Percentiles rank a stretch among this genome's conserved stretches.
Conservation (phyloP, 2,329 filamentous ascomycete genomes). For the Cadophora sp. region DNA sequence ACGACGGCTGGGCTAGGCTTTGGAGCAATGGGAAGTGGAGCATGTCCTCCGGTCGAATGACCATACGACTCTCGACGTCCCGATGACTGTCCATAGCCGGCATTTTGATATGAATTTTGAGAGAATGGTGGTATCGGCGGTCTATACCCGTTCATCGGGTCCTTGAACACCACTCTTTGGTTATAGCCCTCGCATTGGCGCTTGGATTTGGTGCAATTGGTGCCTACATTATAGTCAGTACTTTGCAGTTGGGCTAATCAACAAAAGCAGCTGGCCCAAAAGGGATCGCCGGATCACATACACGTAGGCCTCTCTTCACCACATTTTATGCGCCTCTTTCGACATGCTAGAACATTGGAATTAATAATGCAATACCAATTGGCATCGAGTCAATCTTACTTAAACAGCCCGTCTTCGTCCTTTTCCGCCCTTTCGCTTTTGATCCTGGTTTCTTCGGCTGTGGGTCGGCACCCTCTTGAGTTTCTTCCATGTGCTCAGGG, state of each 20-base stretch:
- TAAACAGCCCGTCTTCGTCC: constrained; percentile 82
- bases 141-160: constrained; percentile 66
- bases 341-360: constrained; percentile 71
- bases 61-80: constrained; percentile 21
- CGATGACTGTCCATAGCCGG: constrained; percentile 29
- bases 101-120: constrained; percentile 23
- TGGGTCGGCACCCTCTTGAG: constrained; percentile 23
- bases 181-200: constrained; percentile 84
- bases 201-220: constrained; percentile 87
- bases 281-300: not conserved
- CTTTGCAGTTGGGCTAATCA: too few relatives aligned
- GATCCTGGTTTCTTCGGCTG: constrained; percentile 37
- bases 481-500: constrained; percentile 6
- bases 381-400: constrained; percentile 61
- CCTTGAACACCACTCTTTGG: constrained; percentile 81
- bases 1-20: constrained; percentile 21
- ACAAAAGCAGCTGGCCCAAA: not conserved
- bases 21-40: constrained; percentile 21
- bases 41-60: constrained; percentile 23
- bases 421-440: constrained; percentile 36
- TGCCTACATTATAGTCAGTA: constrained; percentile 55
- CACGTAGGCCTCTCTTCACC: constrained; percentile 81
- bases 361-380: not conserved
- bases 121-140: constrained; percentile 46
- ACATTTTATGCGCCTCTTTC: constrained; percentile 95